Conservation (phyloP, 768 basidiomycete species). For the Leucosporidium yakuticum region DNA sequence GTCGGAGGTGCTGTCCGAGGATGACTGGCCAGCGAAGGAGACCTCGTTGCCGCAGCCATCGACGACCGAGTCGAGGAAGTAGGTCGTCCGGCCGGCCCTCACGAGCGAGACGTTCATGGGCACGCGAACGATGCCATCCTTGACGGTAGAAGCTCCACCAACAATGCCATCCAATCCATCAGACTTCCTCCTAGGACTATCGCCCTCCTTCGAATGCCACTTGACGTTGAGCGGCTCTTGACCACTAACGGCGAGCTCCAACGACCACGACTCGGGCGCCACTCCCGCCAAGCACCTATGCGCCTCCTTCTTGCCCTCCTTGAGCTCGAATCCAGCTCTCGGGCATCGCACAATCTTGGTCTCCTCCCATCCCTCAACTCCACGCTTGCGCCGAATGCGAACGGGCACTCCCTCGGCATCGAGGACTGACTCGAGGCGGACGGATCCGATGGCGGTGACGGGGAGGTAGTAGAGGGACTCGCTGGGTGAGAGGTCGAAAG, state of each 20-base stretch:
- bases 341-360: conserved; percentile 22
- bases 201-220: conserved; percentile 14
- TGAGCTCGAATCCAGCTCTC: conserved; percentile 17
- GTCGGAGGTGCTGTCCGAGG: not conserved
- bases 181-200: not conserved
- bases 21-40: not conserved
- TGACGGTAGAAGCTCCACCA: not conserved
- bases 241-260: conserved; percentile 22
- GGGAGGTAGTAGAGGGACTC: conserved; percentile 34
- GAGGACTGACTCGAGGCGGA: conserved; percentile 16
- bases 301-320: not conserved
- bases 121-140: conserved; percentile 1
- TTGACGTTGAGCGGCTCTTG: conserved; percentile 18
- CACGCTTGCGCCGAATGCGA: conserved; percentile 27
- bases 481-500: conserved; percentile 20
- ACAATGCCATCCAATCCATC: conserved; percentile 25
- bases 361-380: conserved; percentile 4
- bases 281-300: conserved; percentile 17
- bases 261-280: conserved; percentile 1
- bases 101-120: conserved; percentile 21
- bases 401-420: conserved; percentile 18
- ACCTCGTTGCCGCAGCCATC: conserved; percentile 29
- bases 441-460: conserved; percentile 3
- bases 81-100: conserved; percentile 12
- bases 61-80: conserved; percentile 24